Evolutionary conservation across 768 basidiomycete species (phyloP), one percentile per base, ranked within the genome.

Genomic region (Tylopilus felleus): DNA sequence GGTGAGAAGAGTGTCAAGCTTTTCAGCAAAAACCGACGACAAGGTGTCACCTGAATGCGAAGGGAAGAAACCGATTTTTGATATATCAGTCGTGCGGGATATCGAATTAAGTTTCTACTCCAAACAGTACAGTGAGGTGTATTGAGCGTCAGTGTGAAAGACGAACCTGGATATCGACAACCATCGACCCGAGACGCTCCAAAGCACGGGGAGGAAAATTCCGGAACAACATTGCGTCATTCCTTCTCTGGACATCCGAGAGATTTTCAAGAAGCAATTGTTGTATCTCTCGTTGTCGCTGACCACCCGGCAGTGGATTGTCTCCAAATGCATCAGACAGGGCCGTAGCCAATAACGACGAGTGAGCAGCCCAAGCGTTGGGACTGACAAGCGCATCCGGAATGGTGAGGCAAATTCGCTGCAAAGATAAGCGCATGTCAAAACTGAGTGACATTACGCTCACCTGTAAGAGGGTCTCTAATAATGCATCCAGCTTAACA

Each of bases 341-440:
- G 13, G 81, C 68, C 0, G 64, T 57, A 2, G 16, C 38, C 33
- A 70, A 44, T 21, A 83, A 67, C 0, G 68, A 52, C 0, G 79
- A 74, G 62, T 90, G 78, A 17, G 67, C 61, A 31, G 73, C 73
- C 88, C 90, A 91, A 63, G 81, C 75, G 36, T 80, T 76, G 0
- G 90, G 90, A 60, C 84, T 84, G 51, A 93, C 75, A 57, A 90
- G 87, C 1, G 84, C 81, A 63, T 90, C 89, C 1, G 90, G 83
- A 8, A 83, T 67, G n/a, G 79, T 74, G n/a, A 91, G 70, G 59
- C 86, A 88, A 28, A 84, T 69, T 51, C 86, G 79, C 88, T 93
- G 44, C 39, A 43, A 7, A 22, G 36, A 47, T 58, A 29, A 59
- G 47, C 51, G 56, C 13, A 22, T 40, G 25, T 21, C 17, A 27